Evolutionary conservation across 345 rosid genomes (phyloP).

Genomic region (Chamaenerion angustifolium): DNA sequence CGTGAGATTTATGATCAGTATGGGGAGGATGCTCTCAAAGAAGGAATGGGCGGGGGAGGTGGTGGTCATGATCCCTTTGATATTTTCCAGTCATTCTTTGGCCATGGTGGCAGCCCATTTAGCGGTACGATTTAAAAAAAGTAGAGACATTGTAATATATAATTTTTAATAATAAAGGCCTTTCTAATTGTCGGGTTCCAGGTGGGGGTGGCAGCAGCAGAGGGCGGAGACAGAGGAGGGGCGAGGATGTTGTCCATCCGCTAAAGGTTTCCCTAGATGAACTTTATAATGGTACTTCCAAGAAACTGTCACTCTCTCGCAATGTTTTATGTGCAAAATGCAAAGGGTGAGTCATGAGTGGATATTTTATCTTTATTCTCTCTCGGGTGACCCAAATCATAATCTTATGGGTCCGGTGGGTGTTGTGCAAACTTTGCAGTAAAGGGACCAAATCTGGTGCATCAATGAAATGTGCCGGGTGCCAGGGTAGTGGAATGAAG

Average conservation of each 20-base stretch:
- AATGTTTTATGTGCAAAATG: conserved; percentile 71
- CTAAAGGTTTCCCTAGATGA: conserved; percentile 81
- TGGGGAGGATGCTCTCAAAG: conserved; percentile 80
- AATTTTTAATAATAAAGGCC: neutral
- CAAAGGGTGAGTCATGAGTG: conserved; percentile 65
- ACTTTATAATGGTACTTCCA: conserved; percentile 62
- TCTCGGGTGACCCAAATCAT: neutral
- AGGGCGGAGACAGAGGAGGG: conserved; percentile 67
- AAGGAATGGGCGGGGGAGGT: conserved; percentile 70
- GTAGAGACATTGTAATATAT: neutral
- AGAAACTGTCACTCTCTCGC: conserved; percentile 72
- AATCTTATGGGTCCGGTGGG: neutral
- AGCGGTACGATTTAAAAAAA: conserved; percentile 22
- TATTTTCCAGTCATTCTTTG: conserved; percentile 67
- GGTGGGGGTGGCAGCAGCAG: conserved; percentile 67
- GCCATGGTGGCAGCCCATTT: conserved; percentile 40
- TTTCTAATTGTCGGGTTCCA: neutral
- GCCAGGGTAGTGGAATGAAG: conserved; percentile 69
- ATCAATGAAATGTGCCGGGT: conserved; percentile 51
- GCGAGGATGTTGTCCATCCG: conserved; percentile 85
- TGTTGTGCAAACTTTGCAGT: conserved; percentile 15
- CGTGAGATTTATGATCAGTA: conserved; percentile 71
- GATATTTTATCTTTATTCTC: neutral
- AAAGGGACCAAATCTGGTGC: conserved; percentile 73
- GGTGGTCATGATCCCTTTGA: conserved; percentile 66